Conservation (phyloP, 106 monocot species). For the Acorus gramineus region DNA sequence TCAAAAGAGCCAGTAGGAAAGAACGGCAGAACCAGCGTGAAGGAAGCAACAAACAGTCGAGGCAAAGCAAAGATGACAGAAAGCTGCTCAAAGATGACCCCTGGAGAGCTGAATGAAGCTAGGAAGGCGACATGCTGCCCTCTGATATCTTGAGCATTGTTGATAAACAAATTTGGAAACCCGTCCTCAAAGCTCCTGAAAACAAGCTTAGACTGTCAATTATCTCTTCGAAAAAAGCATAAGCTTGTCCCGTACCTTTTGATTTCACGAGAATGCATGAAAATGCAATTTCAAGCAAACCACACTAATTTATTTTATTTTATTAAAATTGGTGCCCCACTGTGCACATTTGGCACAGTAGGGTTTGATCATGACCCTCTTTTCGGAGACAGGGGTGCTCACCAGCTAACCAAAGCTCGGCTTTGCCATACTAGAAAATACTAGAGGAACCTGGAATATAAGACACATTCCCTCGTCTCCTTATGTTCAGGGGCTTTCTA, state of each 20-base stretch:
- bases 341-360: too few species aligned
- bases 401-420: too few species aligned
- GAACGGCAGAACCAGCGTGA: constrained; percentile 86
- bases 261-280: too few species aligned
- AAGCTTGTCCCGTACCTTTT: neutral
- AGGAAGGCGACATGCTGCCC: constrained; percentile 95
- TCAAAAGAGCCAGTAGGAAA: constrained; percentile 98
- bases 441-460: too few species aligned
- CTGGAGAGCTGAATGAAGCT: constrained; percentile 87
- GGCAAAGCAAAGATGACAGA: constrained; percentile 95
- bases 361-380: too few species aligned
- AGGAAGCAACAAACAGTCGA: constrained; percentile 82
- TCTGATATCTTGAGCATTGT: constrained; percentile 84
- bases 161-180: constrained; percentile 93
- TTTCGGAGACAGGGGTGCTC: too few species aligned
- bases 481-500: too few species aligned
- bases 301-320: too few species aligned
- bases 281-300: too few species aligned
- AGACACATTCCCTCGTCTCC: too few species aligned
- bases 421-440: too few species aligned
- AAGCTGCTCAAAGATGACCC: constrained; percentile 90
- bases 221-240: neutral
- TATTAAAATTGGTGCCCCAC: too few species aligned
- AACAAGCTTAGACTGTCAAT: neutral
- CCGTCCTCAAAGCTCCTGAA: constrained; percentile 91